A percentile compares a stretch with the other conserved stretches of the same genome.
phyloP scores from a whole-genome alignment of 495 filamentous ascomycete species.

The Penicillium verhagenii region DNA sequence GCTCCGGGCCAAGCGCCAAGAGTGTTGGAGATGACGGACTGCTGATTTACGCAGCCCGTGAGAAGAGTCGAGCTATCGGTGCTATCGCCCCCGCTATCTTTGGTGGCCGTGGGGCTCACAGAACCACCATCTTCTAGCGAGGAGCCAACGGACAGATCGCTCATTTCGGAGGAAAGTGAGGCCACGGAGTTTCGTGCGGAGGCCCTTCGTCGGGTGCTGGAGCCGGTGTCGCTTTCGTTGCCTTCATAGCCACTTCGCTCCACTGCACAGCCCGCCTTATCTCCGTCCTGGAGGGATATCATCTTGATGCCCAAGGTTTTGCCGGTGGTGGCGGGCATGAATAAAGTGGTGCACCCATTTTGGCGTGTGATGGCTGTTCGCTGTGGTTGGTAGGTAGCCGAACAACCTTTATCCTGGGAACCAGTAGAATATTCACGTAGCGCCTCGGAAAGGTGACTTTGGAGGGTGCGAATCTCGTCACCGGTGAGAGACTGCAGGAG shows the following conservation, averaged over 20 bases:
- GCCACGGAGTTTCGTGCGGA: constrained; percentile 30
- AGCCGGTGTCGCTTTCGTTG: constrained; percentile 16
- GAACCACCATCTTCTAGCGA: constrained; percentile 32
- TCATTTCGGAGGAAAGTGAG: constrained; percentile 42
- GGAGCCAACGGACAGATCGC: constrained; percentile 37
- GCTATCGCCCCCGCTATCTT: constrained; percentile 29
- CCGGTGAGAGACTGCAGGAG: constrained; percentile 70
- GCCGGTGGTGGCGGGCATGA: constrained; percentile 79
- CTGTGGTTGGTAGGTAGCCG: constrained; percentile 69
- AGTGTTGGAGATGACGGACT: constrained; percentile 33
- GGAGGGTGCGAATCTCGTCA: constrained; percentile 66
- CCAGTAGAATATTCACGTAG: constrained; percentile 82
- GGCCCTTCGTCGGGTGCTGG: constrained; percentile 12
- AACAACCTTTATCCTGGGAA: constrained; percentile 56
- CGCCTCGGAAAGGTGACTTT: constrained; percentile 64
- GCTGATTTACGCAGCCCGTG: constrained; percentile 36
- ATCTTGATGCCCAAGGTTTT: constrained; percentile 63
- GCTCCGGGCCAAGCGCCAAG: constrained; percentile 40
- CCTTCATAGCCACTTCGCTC: constrained; percentile 21
- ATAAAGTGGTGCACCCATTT: constrained; percentile 79
- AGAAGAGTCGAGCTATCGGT: constrained; percentile 28
- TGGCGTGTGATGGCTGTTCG: constrained; percentile 66
- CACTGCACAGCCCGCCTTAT: constrained; percentile 33
- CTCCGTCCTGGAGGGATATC: constrained; percentile 50
- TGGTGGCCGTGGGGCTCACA: constrained; percentile 20